These are phyloP conservation scores for Haematococcus sp. DNA, from an alignment of 139 green algal species.

Conservation along the genomic window DNA sequence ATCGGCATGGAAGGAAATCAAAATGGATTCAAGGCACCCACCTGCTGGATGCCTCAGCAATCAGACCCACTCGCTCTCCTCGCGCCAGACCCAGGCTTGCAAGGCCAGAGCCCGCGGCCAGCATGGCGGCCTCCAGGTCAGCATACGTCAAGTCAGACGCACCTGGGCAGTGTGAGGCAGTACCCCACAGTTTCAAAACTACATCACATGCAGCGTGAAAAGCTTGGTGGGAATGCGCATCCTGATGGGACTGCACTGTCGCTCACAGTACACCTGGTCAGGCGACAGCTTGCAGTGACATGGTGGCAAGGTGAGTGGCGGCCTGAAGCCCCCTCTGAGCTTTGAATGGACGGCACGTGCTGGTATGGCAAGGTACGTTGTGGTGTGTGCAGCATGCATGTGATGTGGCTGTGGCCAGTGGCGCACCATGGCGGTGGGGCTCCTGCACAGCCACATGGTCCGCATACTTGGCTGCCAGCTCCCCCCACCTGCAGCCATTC, in stretches of 20 bases:
- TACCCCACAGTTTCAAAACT: too few relatives aligned
- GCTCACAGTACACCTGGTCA: neutral
- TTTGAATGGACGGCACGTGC: too few relatives aligned
- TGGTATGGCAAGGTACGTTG: constrained; percentile 26
- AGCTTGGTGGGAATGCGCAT: neutral
- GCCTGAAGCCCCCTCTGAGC: neutral
- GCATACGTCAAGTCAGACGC: neutral
- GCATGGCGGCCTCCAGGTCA: too few relatives aligned
- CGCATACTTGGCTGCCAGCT: neutral
- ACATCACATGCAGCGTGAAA: neutral
- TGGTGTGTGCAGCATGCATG: constrained; percentile 42
- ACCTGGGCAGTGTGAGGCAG: neutral
- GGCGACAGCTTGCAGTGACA: neutral
- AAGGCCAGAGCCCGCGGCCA: neutral
- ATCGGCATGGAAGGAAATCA: too few relatives aligned
- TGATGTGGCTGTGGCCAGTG: neutral
- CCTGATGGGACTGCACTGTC: neutral
- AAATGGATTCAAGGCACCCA: too few relatives aligned
- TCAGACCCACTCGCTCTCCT: constrained; percentile 58
- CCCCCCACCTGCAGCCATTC: neutral
- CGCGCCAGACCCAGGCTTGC: neutral
- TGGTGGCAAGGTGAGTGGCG: neutral
- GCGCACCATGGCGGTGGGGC: neutral
- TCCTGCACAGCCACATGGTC: neutral
- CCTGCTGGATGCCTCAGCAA: constrained; percentile 82